Conservation (phyloP, 345 rosid genomes). For the Erucastrum elatum region DNA sequence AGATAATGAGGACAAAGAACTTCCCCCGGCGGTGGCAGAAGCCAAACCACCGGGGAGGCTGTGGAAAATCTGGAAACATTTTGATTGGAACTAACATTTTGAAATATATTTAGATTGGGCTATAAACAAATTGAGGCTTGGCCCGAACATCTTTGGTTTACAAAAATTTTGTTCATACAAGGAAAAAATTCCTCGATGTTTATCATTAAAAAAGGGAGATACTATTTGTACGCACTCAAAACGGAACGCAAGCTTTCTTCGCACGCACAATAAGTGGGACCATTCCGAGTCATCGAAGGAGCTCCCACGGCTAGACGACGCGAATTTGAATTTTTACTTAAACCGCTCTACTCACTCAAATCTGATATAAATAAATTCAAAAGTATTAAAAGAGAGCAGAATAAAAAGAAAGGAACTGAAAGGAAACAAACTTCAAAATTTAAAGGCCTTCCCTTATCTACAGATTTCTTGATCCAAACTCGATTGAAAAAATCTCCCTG, state of each 20-base stretch:
- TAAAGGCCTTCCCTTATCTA: constrained; percentile 5
- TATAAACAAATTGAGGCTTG: too few species aligned
- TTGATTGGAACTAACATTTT: too few species aligned
- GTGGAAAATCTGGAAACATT: too few species aligned
- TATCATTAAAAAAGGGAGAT: neutral
- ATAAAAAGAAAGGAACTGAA: neutral
- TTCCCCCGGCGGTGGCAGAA: too few species aligned
- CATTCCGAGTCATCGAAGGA: constrained; percentile 16
- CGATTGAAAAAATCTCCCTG: neutral
- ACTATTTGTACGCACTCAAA: neutral
- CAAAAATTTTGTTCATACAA: too few species aligned
- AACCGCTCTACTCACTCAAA: constrained; percentile 23
- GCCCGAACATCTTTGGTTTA: too few species aligned
- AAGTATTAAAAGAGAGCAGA: neutral
- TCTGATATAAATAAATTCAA: neutral
- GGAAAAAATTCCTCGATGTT: neutral
- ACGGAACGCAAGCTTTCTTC: constrained; percentile 22
- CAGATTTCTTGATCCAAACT: neutral
- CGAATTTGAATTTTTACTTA: constrained; percentile 1
- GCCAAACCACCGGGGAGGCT: too few species aligned
- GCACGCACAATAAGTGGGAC: constrained; percentile 20
- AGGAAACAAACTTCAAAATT: constrained; percentile 16
- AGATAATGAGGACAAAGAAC: too few species aligned
- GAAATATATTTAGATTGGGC: too few species aligned
- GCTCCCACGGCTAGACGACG: constrained; percentile 11